Evolutionary conservation across 2,329 filamentous ascomycete genomes (phyloP).

Genomic region (Talaromyces sp.): DNA sequence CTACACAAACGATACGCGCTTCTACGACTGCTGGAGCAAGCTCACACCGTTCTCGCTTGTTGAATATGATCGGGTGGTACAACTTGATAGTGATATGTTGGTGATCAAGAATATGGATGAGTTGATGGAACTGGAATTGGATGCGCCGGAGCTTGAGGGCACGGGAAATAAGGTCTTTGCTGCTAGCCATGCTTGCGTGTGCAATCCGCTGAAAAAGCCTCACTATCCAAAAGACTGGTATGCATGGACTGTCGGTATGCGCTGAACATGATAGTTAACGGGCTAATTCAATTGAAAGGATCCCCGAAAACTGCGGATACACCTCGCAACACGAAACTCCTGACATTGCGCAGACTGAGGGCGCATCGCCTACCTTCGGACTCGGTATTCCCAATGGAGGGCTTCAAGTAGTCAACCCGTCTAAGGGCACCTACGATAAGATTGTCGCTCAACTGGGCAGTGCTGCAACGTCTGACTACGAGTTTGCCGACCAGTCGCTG

Average conservation of each 20-base stretch:
- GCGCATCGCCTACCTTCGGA: conserved; percentile 52
- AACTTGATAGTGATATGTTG: conserved; percentile 87
- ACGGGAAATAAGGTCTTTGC: conserved; percentile 70
- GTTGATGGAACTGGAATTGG: conserved; percentile 78
- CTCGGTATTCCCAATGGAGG: conserved; percentile 62
- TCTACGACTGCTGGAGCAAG: conserved; percentile 90
- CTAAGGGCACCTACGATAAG: conserved; percentile 51
- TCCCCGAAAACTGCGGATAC: conserved; percentile 61
- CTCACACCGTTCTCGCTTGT: conserved; percentile 73
- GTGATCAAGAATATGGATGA: conserved; percentile 85
- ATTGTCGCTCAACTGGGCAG: conserved; percentile 48
- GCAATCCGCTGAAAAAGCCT: conserved; percentile 73
- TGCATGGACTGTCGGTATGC: conserved; percentile 18
- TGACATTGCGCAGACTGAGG: conserved; percentile 52
- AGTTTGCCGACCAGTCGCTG: conserved; percentile 61
- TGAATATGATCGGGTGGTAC: conserved; percentile 76
- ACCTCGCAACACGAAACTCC: conserved; percentile 56
- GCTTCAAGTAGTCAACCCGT: conserved; percentile 61
- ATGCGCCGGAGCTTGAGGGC: conserved; percentile 53
- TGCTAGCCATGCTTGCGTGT: conserved; percentile 79
- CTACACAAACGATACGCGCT: conserved; percentile 75
- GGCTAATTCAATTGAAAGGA: conserved; percentile 29
- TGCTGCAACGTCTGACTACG: conserved; percentile 50
- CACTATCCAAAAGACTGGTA: conserved; percentile 78
- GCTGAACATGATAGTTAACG: background rate